These are phyloP conservation scores for Eutrema yunnanense DNA, from an alignment of 345 rosid genomes.

Conservation along the genomic window DNA sequence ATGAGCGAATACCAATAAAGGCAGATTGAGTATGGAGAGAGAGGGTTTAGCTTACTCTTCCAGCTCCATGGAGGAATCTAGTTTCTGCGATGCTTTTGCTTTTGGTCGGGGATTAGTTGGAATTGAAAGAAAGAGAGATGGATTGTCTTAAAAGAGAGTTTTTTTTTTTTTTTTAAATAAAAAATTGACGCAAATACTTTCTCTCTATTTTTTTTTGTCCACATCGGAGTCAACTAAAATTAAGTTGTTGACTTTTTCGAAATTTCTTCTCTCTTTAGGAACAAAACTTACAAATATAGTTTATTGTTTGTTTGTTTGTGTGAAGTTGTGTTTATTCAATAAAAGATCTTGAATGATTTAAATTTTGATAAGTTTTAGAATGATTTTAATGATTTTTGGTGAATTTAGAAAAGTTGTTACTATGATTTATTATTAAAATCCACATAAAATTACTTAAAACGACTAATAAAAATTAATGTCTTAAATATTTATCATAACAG, in stretches of 20 bases:
- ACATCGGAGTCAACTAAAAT: not conserved
- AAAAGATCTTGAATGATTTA: not conserved
- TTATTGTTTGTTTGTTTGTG: not conserved
- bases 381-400: not conserved
- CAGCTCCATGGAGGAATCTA: slow-evolving; percentile 37
- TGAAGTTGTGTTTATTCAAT: not conserved
- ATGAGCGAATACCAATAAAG: not conserved
- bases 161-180: not conserved
- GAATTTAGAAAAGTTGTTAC: not conserved
- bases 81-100: not conserved
- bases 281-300: too few relatives aligned
- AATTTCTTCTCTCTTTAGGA: not conserved
- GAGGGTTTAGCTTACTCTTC: slow-evolving; percentile 34
- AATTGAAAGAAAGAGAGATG: not conserved
- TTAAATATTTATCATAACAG: too few relatives aligned
- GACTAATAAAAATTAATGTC: too few relatives aligned
- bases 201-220: not conserved
- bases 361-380: not conserved
- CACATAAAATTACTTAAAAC: too few relatives aligned
- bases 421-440: too few relatives aligned
- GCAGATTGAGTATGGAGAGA: not conserved
- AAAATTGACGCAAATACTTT: not conserved
- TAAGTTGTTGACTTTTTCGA: not conserved
- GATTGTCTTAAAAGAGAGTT: slow-evolving; percentile 18
- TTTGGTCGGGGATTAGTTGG: slow-evolving; percentile 20